phyloP scores from a whole-genome alignment of 148 eudicot genomes.

The Salicornia ramosissima region DNA sequence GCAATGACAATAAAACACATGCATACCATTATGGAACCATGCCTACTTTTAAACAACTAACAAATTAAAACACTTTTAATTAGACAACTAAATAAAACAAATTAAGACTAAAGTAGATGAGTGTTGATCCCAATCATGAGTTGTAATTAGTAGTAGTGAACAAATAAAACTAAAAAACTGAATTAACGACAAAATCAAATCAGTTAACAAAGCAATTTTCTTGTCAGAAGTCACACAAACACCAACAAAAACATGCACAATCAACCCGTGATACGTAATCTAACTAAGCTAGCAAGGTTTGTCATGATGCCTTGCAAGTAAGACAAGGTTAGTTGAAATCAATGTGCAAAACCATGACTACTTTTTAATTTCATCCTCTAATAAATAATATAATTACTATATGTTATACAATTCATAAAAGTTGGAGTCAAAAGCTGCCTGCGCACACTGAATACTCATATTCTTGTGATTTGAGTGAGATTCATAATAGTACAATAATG shows the following conservation, averaged over 20 bases:
- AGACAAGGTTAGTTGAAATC: neutral
- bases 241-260: neutral
- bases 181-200: constrained; percentile 4
- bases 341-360: neutral
- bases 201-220: neutral
- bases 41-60: constrained; percentile 1
- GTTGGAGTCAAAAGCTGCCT: no score
- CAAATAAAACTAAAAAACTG: neutral
- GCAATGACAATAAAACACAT: neutral
- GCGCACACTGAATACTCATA: no score
- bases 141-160: neutral
- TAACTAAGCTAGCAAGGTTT: neutral
- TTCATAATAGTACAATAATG: no score
- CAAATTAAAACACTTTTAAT: neutral
- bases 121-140: neutral
- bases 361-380: neutral
- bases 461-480: no score
- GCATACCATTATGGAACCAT: neutral
- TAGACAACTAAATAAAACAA: no score
- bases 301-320: no score
- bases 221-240: no score
- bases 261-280: constrained; percentile 2
- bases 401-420: no score
- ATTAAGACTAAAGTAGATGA: neutral
- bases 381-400: no score